phyloP scores from a whole-genome alignment of 2,329 filamentous ascomycete species.

The Aaosphaeria arxii region DNA sequence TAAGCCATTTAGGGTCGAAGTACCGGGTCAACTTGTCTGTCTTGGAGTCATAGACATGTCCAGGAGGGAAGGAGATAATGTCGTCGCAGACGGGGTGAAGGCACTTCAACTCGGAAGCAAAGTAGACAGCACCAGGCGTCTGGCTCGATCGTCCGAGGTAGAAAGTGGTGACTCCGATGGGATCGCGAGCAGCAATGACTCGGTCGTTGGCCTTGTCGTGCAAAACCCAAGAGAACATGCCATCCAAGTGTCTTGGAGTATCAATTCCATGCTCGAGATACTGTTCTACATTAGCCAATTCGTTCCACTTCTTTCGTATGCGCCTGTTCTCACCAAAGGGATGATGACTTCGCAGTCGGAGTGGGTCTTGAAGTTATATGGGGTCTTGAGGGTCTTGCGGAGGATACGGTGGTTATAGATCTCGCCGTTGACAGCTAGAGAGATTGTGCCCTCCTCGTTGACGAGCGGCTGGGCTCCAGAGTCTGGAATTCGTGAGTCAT shows the following conservation, averaged over 20 bases:
- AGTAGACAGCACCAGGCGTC: constrained; percentile 84
- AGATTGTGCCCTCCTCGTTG: constrained; percentile 83
- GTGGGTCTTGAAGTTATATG: constrained; percentile 97
- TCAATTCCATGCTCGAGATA: constrained; percentile 92
- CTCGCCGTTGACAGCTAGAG: constrained; percentile 96
- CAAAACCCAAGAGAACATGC: constrained; percentile 99
- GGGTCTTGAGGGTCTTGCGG: constrained; percentile 77
- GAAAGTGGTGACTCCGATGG: constrained; percentile 94
- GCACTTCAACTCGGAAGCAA: constrained; percentile 95
- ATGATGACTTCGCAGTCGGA: constrained; percentile 99
- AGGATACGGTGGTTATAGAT: constrained; percentile 99
- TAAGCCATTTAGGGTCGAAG: constrained; percentile 83
- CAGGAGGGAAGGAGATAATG: constrained; percentile 90
- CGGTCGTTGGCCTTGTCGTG: constrained; percentile 95
- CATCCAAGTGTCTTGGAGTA: constrained; percentile 89
- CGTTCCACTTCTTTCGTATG: not conserved
- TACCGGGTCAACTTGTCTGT: constrained; percentile 83
- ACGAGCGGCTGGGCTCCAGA: constrained; percentile 93
- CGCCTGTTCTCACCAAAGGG: constrained; percentile 67
- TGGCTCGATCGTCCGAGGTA: constrained; percentile 88
- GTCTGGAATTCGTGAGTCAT: constrained; percentile 54
- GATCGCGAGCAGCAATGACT: constrained; percentile 89
- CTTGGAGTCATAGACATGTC: constrained; percentile 93
- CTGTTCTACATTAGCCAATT: constrained; percentile 42
- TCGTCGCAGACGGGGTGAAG: constrained; percentile 92